Percentiles rank a stretch among this genome's conserved stretches.
These are phyloP conservation scores for Hypoxylon lienhwacheense DNA, from an alignment of 495 filamentous ascomycete genomes.

Conservation along the genomic window DNA sequence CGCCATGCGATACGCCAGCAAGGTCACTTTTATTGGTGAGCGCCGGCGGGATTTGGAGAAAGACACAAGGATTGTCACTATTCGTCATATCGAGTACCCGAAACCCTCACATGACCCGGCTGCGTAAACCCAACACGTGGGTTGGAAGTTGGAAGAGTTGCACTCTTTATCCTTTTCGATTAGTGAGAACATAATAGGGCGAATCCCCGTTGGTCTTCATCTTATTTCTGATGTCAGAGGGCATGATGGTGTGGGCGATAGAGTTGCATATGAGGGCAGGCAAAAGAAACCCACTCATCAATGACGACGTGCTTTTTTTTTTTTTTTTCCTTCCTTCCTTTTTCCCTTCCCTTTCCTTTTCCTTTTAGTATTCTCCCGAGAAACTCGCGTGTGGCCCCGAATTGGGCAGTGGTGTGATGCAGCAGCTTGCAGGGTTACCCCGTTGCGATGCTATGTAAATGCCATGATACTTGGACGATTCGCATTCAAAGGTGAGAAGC, in stretches of 20 bases:
- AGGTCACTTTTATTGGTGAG: slow-evolving; percentile 12
- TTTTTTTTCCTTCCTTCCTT: too few relatives aligned
- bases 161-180: slow-evolving; percentile 7
- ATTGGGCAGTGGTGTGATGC: slow-evolving; percentile 14
- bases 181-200: slow-evolving; percentile 13
- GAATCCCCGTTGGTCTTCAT: slow-evolving; percentile 12
- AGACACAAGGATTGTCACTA: slow-evolving; percentile 20
- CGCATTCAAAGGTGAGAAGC: not conserved
- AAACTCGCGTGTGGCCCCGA: slow-evolving; percentile 23
- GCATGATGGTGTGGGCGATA: slow-evolving; percentile 28
- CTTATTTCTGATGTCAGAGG: slow-evolving; percentile 32
- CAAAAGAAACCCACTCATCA: slow-evolving; percentile 28
- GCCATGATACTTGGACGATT: slow-evolving; percentile 28
- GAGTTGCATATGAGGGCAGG: slow-evolving; percentile 34
- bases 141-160: slow-evolving; percentile 21
- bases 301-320: slow-evolving; percentile 22
- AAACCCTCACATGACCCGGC: slow-evolving; percentile 27
- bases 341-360: too few relatives aligned
- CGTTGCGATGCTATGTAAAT: slow-evolving; percentile 33
- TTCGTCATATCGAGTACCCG: slow-evolving; percentile 12
- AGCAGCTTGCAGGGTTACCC: slow-evolving; percentile 27
- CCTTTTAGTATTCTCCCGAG: slow-evolving; percentile 32
- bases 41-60: slow-evolving; percentile 16
- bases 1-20: slow-evolving; percentile 15
- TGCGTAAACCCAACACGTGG: slow-evolving; percentile 29